A percentile compares a stretch with the other conserved stretches of the same genome.
These are phyloP conservation scores for Santalum album DNA, from an alignment of 164 flowering plant genomes.

Conservation along the genomic window DNA sequence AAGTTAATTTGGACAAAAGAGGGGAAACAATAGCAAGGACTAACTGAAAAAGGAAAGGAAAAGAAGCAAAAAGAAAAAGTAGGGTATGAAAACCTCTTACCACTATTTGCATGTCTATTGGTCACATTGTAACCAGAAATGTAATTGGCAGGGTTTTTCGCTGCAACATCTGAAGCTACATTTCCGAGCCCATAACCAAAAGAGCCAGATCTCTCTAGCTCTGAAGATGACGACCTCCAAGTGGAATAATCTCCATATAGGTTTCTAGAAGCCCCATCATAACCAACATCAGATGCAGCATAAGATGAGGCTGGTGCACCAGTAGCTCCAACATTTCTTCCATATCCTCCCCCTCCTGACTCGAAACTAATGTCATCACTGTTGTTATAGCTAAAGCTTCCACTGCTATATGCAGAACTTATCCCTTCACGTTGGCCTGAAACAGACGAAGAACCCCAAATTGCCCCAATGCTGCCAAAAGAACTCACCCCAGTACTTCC, in stretches of 20 bases:
- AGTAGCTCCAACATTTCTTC: conserved; percentile 39
- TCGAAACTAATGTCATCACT: not conserved
- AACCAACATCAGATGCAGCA: conserved; percentile 40
- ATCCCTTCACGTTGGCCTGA: conserved; percentile 33
- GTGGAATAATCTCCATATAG: conserved; percentile 39
- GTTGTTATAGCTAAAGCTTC: conserved; percentile 7
- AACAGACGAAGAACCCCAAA: conserved; percentile 46
- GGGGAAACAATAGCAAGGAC: not conserved
- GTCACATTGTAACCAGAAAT: conserved; percentile 54
- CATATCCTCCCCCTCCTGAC: conserved; percentile 6
- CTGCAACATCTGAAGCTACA: conserved; percentile 40
- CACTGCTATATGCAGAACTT: conserved; percentile 19
- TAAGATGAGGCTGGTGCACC: conserved; percentile 24
- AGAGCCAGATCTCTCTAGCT: conserved; percentile 45
- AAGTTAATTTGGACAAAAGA: no score
- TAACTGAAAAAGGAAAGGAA: not conserved
- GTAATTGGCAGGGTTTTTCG: conserved; percentile 43
- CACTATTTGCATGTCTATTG: conserved; percentile 72
- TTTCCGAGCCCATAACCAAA: conserved; percentile 60
- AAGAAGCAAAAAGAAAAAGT: not conserved
- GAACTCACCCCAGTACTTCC: conserved; percentile 34
- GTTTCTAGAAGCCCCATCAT: conserved; percentile 39
- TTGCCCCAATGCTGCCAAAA: conserved; percentile 38
- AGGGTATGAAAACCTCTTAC: conserved; percentile 19
- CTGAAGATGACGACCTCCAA: conserved; percentile 57